These are phyloP conservation scores for Russula brevipes DNA, from an alignment of 768 basidiomycete species.

Conservation along the genomic window DNA sequence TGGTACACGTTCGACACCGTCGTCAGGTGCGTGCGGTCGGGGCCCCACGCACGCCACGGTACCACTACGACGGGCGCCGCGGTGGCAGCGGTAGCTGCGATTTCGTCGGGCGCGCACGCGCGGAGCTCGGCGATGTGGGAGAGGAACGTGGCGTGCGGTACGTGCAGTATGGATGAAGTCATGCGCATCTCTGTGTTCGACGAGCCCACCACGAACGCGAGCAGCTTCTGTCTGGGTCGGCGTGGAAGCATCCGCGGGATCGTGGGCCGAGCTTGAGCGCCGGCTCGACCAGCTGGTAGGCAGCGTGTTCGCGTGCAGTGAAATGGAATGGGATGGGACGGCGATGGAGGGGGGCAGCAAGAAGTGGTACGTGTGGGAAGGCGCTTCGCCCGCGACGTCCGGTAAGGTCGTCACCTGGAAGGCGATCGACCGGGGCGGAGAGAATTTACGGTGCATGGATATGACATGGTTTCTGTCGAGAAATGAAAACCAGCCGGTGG, in stretches of 20 bases:
- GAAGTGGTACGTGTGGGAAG: neutral
- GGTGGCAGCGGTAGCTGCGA: neutral
- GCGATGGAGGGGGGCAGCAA: neutral
- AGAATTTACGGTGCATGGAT: neutral
- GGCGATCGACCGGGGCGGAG: neutral
- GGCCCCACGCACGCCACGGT: constrained; percentile 3
- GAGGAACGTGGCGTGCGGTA: neutral
- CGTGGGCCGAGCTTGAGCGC: neutral
- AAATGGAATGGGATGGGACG: neutral
- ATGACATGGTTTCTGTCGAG: constrained; percentile 1
- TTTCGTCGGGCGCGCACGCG: neutral
- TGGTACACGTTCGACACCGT: neutral
- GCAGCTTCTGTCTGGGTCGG: neutral
- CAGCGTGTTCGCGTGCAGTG: neutral
- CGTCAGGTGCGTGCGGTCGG: neutral
- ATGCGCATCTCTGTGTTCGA: too few species aligned
- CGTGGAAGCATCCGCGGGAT: neutral
- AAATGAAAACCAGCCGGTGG: neutral
- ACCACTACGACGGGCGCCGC: neutral
- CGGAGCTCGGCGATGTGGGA: neutral
- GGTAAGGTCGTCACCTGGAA: constrained; percentile 2
- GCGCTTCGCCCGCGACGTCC: neutral
- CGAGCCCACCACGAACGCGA: neutral
- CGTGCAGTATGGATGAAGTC: neutral
- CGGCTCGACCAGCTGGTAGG: neutral